Base-by-base conservation (phyloP, 2,329 filamentous ascomycete species). In the Aspergillus aculeatus region DNA sequence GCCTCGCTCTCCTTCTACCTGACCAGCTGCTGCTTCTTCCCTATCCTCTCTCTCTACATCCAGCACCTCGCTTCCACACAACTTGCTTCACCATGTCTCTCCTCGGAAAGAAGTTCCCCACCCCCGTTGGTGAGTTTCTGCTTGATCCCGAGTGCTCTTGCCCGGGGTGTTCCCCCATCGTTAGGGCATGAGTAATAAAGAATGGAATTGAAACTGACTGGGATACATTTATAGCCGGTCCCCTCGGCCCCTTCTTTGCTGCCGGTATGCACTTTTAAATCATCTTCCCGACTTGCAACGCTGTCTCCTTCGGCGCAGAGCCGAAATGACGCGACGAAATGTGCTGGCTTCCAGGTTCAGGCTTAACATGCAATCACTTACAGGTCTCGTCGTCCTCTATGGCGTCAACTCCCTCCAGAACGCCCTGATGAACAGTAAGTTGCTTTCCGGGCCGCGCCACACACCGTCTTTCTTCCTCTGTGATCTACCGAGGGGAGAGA, bases 161-260 rank as follows among this genome's bases (percentile, higher is more conserved):
- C 29, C 9, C 48, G 57, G 19, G 24, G 47, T 48, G 50, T 35
- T 29, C 26, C 2, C 26, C 26, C 7, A 29, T 10, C 7, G 26
- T 9, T 3, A 9, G 2, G 57, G 32, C n/a, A 35, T 21, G 16
- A 44, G 24, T 21, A 29, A 11, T 14, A 53, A 16, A 59, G 60
- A 71, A 65, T 62, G 60, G 61, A 68, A 69, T 70, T 75, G 63
- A 29, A 29, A 77, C 72, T 58, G 59, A 67, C 57, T 61, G 56
- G 38, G n/a, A 44, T 35, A 59, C 55, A 54, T 61, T 49, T 74
- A 77, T 76, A 98, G 94, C 91, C 82, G 86, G 86, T 84, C 92
- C 94, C 72, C 88, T 96, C 88, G 87, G 86, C 78, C 94, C 94
- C 71, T 98, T 98, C 87, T 95, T 93, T 84, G 84, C 85, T 80